phyloP scores from a whole-genome alignment of 2,329 filamentous ascomycete genomes.

The Colletotrichum sidae region DNA sequence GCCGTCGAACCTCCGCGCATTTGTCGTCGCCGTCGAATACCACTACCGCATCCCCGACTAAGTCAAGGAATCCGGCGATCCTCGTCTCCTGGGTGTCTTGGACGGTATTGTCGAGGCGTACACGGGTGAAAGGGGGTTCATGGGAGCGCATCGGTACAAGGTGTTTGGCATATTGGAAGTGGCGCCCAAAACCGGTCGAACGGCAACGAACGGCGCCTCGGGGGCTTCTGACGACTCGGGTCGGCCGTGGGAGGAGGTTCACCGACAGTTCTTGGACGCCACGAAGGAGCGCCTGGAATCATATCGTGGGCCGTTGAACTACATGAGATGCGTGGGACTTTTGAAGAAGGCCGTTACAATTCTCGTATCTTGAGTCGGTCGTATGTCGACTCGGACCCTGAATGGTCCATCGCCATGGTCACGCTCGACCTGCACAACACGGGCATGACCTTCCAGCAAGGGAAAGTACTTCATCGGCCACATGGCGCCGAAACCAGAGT shows the following conservation, averaged over 20 bases:
- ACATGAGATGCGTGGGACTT: slow-evolving; percentile 65
- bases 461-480: slow-evolving; percentile 67
- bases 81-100: slow-evolving; percentile 62
- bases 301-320: slow-evolving; percentile 62
- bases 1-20: slow-evolving; percentile 64
- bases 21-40: slow-evolving; percentile 66
- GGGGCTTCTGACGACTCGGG: slow-evolving; percentile 54
- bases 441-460: slow-evolving; percentile 64
- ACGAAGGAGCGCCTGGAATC: slow-evolving; percentile 66
- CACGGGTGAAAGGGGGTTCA: slow-evolving; percentile 65
- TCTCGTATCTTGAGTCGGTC: slow-evolving; percentile 57
- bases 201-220: slow-evolving; percentile 63
- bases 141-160: slow-evolving; percentile 68
- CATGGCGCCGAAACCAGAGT: slow-evolving; percentile 61
- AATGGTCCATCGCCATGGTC: slow-evolving; percentile 59
- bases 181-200: slow-evolving; percentile 63
- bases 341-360: slow-evolving; percentile 65
- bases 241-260: slow-evolving; percentile 63
- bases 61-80: slow-evolving; percentile 61
- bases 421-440: slow-evolving; percentile 65
- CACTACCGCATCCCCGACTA: slow-evolving; percentile 66
- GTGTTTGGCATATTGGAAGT: slow-evolving; percentile 67
- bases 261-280: slow-evolving; percentile 62
- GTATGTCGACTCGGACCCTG: slow-evolving; percentile 58
- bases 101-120: slow-evolving; percentile 68